A percentile compares a stretch with the other conserved stretches of the same genome.
phyloP scores from a whole-genome alignment of 495 filamentous ascomycete genomes.

The Penicillium soppii region DNA sequence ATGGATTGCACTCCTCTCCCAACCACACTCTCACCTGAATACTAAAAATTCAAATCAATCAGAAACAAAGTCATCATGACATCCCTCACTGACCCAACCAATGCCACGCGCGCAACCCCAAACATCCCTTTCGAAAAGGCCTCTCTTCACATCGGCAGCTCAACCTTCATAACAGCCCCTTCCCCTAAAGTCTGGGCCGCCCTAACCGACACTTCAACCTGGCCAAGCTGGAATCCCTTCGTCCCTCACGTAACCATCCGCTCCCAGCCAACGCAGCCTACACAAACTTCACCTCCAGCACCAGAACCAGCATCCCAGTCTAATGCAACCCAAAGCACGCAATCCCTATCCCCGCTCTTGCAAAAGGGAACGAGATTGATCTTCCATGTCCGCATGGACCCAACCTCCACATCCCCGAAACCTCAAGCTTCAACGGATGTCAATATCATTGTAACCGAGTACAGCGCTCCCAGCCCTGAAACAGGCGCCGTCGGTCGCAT shows the following conservation, averaged over 20 bases:
- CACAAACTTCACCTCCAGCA: neutral
- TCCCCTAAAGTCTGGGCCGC: slow-evolving; percentile 33
- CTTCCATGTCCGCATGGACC: slow-evolving; percentile 46
- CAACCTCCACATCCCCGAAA: slow-evolving; percentile 24
- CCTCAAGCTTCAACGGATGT: slow-evolving; percentile 28
- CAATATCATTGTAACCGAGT: slow-evolving; percentile 28
- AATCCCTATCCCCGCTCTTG: slow-evolving; percentile 23
- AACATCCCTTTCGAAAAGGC: slow-evolving; percentile 30
- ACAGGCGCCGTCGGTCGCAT: slow-evolving; percentile 29
- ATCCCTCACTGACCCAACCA: slow-evolving; percentile 16
- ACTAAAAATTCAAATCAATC: neutral
- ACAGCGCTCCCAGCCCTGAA: slow-evolving; percentile 23
- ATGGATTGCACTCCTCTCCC: neutral
- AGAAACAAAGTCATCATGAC: slow-evolving; percentile 7
- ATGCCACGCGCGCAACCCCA: slow-evolving; percentile 32
- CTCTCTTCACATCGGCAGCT: slow-evolving; percentile 33
- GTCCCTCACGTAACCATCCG: slow-evolving; percentile 41
- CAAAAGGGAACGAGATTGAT: slow-evolving; percentile 37
- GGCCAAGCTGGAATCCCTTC: slow-evolving; percentile 45
- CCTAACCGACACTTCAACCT: slow-evolving; percentile 43
- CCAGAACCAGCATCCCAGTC: neutral
- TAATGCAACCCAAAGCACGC: neutral
- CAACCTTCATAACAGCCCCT: slow-evolving; percentile 34
- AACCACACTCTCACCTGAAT: neutral
- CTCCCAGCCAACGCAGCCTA: slow-evolving; percentile 24